Percentiles rank a stretch among this genome's conserved stretches.
phyloP scores from a whole-genome alignment of 2,329 filamentous ascomycete genomes.

The Triangularia setosa region DNA sequence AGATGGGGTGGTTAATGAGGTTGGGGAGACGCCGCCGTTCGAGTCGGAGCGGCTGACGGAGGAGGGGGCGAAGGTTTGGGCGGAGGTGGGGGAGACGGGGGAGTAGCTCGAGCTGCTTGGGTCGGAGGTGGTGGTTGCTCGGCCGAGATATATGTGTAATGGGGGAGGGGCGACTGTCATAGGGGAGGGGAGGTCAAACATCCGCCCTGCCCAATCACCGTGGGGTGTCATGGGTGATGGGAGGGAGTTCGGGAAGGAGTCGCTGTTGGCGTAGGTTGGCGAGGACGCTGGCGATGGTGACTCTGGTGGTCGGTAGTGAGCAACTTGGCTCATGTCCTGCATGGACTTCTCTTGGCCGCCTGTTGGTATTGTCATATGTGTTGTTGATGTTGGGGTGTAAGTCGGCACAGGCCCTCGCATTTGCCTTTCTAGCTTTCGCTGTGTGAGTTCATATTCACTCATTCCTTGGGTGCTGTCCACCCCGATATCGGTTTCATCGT shows the following conservation, averaged over 20 bases:
- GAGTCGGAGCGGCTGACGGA: slow-evolving; percentile 29
- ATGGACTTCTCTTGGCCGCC: slow-evolving; percentile 32
- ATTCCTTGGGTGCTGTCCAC: slow-evolving; percentile 38
- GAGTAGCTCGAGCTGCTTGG: slow-evolving; percentile 25
- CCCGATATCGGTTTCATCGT: slow-evolving; percentile 38
- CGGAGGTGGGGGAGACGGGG: slow-evolving; percentile 24
- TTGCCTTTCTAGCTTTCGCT: slow-evolving; percentile 49
- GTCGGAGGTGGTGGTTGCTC: slow-evolving; percentile 26
- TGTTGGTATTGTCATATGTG: slow-evolving; percentile 29
- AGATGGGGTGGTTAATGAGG: slow-evolving; percentile 27
- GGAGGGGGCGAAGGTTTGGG: slow-evolving; percentile 26
- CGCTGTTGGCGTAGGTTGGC: slow-evolving; percentile 37
- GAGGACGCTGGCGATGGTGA: slow-evolving; percentile 32
- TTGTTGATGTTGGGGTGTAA: slow-evolving; percentile 34
- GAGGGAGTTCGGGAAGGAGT: slow-evolving; percentile 39
- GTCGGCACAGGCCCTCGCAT: slow-evolving; percentile 48
- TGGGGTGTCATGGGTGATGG: slow-evolving; percentile 48
- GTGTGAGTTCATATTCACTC: slow-evolving; percentile 48
- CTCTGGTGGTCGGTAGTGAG: slow-evolving; percentile 35
- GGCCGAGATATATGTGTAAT: slow-evolving; percentile 26
- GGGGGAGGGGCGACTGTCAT: slow-evolving; percentile 36
- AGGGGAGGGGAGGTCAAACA: slow-evolving; percentile 42
- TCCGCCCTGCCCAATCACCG: slow-evolving; percentile 39
- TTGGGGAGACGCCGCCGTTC: slow-evolving; percentile 27
- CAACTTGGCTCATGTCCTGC: slow-evolving; percentile 32